Conservation (phyloP, 164 flowering plant species). For the Aristolochia californica region DNA sequence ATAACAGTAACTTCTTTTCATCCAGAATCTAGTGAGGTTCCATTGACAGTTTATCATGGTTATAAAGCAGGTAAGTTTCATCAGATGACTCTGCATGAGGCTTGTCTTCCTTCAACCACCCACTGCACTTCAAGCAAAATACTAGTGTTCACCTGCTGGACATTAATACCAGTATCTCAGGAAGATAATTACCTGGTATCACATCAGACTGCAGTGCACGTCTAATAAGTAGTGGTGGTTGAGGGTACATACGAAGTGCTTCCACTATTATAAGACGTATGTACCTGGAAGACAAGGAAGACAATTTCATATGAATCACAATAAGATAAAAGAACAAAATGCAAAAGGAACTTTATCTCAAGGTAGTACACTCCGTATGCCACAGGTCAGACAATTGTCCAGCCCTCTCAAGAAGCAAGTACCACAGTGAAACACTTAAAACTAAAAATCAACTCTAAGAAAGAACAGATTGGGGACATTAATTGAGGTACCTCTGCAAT, state of each 20-base stretch:
- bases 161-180: not conserved
- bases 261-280: conserved; percentile 77
- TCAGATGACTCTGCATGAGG: not conserved
- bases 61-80: not conserved
- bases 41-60: not conserved
- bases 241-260: conserved; percentile 90
- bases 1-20: not conserved
- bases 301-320: not conserved
- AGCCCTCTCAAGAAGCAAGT: no score
- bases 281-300: conserved; percentile 58
- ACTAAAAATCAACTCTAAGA: no score
- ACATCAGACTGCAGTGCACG: conserved; percentile 76
- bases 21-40: not conserved
- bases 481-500: no score
- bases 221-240: conserved; percentile 91
- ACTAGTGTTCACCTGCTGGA: not conserved
- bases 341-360: no score
- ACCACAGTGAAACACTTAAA: no score
- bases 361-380: no score
- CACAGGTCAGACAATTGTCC: no score
- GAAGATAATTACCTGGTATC: conserved; percentile 59
- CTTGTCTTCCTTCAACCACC: not conserved
- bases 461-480: no score
- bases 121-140: not conserved
- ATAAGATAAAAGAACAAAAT: not conserved